Conservation (phyloP, 805 yeast genomes). For the Saturnispora galanensis region DNA sequence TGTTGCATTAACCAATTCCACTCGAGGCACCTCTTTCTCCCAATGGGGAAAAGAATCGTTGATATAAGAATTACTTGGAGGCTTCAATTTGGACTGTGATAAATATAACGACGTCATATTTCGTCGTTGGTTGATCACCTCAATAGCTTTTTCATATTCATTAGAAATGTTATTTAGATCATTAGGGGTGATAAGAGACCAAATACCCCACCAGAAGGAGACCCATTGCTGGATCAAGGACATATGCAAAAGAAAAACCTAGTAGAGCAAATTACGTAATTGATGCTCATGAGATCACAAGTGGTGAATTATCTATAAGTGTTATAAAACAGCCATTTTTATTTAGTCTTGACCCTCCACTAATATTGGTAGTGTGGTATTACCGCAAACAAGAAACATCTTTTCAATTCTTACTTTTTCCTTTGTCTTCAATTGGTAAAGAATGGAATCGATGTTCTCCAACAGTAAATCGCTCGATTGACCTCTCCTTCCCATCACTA, state of each 20-base stretch:
- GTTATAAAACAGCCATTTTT: too few species aligned
- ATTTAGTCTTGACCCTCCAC: not conserved
- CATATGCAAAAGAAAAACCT: not conserved
- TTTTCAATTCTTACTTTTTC: conserved; percentile 1
- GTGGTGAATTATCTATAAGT: too few species aligned
- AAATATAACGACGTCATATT: conserved; percentile 11
- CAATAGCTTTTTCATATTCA: conserved; percentile 11
- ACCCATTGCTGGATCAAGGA: not conserved
- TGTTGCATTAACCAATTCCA: conserved; percentile 68
- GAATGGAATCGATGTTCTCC: conserved; percentile 43
- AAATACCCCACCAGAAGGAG: not conserved
- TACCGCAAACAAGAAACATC: conserved; percentile 5
- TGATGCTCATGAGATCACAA: too few species aligned
- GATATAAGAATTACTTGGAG: conserved; percentile 32
- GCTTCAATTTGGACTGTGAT: conserved; percentile 23
- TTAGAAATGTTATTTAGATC: not conserved
- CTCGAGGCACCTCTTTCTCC: conserved; percentile 9
- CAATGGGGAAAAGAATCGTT: conserved; percentile 21
- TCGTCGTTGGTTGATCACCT: conserved; percentile 1
- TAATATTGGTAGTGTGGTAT: conserved; percentile 1
- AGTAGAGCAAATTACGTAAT: too few species aligned
- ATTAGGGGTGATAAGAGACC: not conserved
- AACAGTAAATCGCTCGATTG: conserved; percentile 34
- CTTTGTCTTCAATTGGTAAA: conserved; percentile 35
- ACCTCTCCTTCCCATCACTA: conserved; percentile 49